A percentile compares a stretch with the other conserved stretches of the same genome.
Evolutionary conservation across 2,329 filamentous ascomycete species (phyloP).

Genomic region (Cladosporium sp.): DNA sequence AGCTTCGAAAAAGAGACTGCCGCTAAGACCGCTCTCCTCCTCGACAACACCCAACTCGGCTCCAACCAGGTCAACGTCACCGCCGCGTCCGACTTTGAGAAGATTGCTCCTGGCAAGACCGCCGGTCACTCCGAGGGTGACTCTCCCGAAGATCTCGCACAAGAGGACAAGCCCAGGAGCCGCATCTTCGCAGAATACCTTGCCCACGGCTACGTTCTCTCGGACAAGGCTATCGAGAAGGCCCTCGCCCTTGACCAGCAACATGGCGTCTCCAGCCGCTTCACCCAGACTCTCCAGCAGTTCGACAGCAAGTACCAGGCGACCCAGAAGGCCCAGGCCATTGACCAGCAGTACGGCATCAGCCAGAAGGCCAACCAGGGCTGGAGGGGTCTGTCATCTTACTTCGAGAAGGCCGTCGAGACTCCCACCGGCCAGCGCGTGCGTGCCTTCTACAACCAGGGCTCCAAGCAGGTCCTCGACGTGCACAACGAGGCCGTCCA

Average conservation of each 20-base stretch:
- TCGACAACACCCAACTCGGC: conserved; percentile 95
- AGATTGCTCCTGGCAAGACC: conserved; percentile 62
- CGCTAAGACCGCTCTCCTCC: conserved; percentile 91
- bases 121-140: conserved; percentile 56
- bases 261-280: conserved; percentile 80
- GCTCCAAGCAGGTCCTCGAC: conserved; percentile 87
- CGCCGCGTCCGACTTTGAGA: conserved; percentile 67
- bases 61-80: conserved; percentile 74
- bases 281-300: conserved; percentile 72
- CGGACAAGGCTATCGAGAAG: conserved; percentile 72
- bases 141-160: conserved; percentile 71
- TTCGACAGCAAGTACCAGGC: conserved; percentile 88
- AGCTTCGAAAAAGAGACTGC: conserved; percentile 96
- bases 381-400: conserved; percentile 72
- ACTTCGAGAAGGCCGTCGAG: conserved; percentile 90
- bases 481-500: conserved; percentile 90
- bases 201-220: conserved; percentile 88
- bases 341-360: conserved; percentile 84
- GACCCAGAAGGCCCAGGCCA: conserved; percentile 77
- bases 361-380: conserved; percentile 68
- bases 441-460: conserved; percentile 81
- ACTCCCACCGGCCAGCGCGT: conserved; percentile 88
- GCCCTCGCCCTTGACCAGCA: conserved; percentile 87
- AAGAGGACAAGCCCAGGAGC: conserved; percentile 95
- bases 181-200: conserved; percentile 96